These are phyloP conservation scores for Lasiodiplodia sp. DNA, from an alignment of 2,329 filamentous ascomycete genomes.

Conservation along the genomic window DNA sequence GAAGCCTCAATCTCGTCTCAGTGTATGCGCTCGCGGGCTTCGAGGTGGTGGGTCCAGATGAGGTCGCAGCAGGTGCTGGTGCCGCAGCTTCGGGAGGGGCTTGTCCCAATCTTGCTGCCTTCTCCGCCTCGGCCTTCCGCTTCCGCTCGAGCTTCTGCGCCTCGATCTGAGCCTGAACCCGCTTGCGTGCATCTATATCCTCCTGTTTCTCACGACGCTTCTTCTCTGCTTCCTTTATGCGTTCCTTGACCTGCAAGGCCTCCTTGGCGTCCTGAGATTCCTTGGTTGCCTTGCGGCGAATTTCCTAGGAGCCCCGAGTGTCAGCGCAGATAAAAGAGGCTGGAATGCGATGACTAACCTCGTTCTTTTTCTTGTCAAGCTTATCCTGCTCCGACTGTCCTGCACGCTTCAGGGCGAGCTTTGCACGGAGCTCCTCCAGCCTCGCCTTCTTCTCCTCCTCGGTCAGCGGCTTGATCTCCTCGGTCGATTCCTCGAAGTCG, in stretches of 20 bases:
- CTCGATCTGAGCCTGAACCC: constrained; percentile 92
- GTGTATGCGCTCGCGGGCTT: constrained; percentile 76
- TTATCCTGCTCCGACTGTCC: constrained; percentile 75
- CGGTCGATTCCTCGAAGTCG: constrained; percentile 89
- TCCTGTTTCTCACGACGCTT: constrained; percentile 89
- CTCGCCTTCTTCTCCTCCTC: constrained; percentile 89
- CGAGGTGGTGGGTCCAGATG: constrained; percentile 57
- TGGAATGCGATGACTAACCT: constrained; percentile 59
- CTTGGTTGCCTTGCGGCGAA: constrained; percentile 85
- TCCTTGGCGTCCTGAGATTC: constrained; percentile 91
- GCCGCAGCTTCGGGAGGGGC: constrained; percentile 59
- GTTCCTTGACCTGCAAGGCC: constrained; percentile 84
- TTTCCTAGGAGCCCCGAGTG: constrained; percentile 54
- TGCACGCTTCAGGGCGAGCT: constrained; percentile 75
- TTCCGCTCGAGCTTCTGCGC: constrained; percentile 91
- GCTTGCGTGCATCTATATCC: constrained; percentile 84
- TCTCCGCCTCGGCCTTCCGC: constrained; percentile 83
- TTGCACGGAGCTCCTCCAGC: constrained; percentile 76
- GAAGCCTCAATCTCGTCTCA: constrained; percentile 82
- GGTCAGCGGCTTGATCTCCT: constrained; percentile 88
- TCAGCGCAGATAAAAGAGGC: constrained; percentile 26
- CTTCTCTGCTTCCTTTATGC: constrained; percentile 85
- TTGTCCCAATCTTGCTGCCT: constrained; percentile 84
- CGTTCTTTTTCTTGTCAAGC: constrained; percentile 83
- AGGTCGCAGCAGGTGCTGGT: constrained; percentile 54